Conservation (phyloP, 1,139 yeast species). For the Saccharomyces hybrid region DNA sequence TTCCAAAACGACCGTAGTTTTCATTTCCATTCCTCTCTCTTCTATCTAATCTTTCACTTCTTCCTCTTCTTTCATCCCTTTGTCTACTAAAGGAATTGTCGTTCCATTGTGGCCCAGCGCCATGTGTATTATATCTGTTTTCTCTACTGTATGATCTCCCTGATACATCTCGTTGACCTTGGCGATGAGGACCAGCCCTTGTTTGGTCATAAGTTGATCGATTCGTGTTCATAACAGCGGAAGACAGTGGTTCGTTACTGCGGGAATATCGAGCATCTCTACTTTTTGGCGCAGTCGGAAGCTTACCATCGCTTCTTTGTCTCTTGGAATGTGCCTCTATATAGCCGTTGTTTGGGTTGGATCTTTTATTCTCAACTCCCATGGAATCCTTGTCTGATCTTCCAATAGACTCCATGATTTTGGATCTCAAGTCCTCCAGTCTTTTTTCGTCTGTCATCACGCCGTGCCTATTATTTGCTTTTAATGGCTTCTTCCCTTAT, state of each 20-base stretch:
- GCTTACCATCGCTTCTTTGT: neutral
- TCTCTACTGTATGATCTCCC: neutral
- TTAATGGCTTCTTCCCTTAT: neutral
- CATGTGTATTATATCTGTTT: neutral
- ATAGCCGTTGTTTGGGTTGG: neutral
- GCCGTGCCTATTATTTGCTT: neutral
- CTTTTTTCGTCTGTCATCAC: slow-evolving; percentile 11
- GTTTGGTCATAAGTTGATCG: neutral
- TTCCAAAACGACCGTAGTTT: neutral
- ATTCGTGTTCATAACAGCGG: neutral
- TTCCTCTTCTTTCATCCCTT: neutral
- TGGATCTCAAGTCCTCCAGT: slow-evolving; percentile 24
- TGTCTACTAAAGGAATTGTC: neutral
- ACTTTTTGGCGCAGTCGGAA: neutral
- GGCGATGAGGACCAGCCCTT: neutral
- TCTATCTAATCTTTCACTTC: neutral
- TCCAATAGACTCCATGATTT: slow-evolving; percentile 25
- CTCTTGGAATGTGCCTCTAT: neutral
- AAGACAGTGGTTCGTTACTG: neutral
- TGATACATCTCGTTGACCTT: neutral
- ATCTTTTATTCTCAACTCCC: slow-evolving; percentile 2
- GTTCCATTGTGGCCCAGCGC: neutral
- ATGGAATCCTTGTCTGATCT: slow-evolving; percentile 4
- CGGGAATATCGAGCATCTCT: neutral
- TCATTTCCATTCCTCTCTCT: neutral